Evolutionary conservation across 331 rosid species (phyloP).

Genomic region (Stylosanthes scabra): DNA sequence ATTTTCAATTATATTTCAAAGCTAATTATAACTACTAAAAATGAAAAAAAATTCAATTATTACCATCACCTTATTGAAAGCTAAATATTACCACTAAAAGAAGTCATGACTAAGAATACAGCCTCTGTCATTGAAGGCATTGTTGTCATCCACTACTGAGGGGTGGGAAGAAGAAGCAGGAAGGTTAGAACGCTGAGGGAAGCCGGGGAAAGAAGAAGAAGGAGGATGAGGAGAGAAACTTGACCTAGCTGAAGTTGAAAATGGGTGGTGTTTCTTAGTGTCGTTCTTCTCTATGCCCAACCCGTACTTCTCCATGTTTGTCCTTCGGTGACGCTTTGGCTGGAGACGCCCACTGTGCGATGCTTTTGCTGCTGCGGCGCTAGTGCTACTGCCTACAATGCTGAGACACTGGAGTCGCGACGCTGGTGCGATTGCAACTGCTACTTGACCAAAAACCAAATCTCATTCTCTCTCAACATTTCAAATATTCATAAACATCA

Average conservation of each 20-base stretch:
- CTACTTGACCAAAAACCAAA: no score
- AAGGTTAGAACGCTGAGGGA: slow-evolving; percentile 21
- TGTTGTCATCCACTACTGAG: slow-evolving; percentile 9
- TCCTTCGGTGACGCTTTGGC: no score
- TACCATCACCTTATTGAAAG: slow-evolving; percentile 62
- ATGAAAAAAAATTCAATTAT: neutral
- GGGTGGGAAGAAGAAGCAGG: slow-evolving; percentile 47
- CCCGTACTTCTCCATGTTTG: no score
- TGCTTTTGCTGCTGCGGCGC: no score
- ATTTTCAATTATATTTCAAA: neutral
- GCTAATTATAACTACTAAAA: neutral
- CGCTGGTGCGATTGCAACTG: no score
- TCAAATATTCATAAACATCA: no score
- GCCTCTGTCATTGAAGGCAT: slow-evolving; percentile 49
- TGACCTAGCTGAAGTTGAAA: slow-evolving; percentile 71
- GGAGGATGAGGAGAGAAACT: slow-evolving; percentile 28
- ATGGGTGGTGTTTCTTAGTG: slow-evolving; percentile 30
- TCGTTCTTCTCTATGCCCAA: no score
- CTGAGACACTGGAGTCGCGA: no score
- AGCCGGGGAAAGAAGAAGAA: slow-evolving; percentile 23
- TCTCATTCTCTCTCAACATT: no score
- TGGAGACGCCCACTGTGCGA: no score
- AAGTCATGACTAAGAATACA: slow-evolving; percentile 94
- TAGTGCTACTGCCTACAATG: no score
- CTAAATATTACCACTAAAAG: slow-evolving; percentile 66